Base-by-base conservation (phyloP, 768 basidiomycete genomes). In the Saitozyma podzolica region DNA sequence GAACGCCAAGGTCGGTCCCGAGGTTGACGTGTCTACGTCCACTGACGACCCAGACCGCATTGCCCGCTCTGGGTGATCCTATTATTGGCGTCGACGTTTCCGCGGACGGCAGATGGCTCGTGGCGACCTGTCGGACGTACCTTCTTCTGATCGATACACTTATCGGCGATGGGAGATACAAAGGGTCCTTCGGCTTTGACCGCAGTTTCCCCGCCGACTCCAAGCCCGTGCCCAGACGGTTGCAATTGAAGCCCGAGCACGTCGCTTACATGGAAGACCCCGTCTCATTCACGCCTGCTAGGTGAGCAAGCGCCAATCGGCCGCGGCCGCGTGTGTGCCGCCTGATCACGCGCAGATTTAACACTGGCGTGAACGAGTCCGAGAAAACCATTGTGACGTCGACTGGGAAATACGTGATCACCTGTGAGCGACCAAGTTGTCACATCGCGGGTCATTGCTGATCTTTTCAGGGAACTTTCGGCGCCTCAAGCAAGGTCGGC, bases 341-440 rank as follows among this genome's bases (percentile, higher is more conserved):
- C 29, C 49, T 58, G 53, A 57, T 16, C 11, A 29, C 29, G 16
- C 11, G 9, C 58, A 96, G 94, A 71, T 99, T 99, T 81, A 98
- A 99, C 77, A 87, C 88, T 67, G 92, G 90, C 29, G 86, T 90
- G 73, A 89, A 87, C 16, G 86, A 90, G 67, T 87, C 88, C 64
- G 96, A 98, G 82, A 93, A 91, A 73, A 91, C 92, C 3, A 98
- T 98, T 61, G 88, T 98, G 52, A 98, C 95, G 0, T 92, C 92
- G 13, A 93, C 88, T 0, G 95, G 95, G 17, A 86, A 87, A 75
- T 97, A 86, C 69, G 90, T 97, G 61, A 85, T 97, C 73, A 93
- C 92, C 7, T 99, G 94, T 79, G 56, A 67, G 79, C 69, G 7
- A 2, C n/a, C 45, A 17, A 29, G 2, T 29, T 29, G 29, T 29